phyloP scores from a whole-genome alignment of 805 yeast genomes.

The Kuraishia ogatae region DNA sequence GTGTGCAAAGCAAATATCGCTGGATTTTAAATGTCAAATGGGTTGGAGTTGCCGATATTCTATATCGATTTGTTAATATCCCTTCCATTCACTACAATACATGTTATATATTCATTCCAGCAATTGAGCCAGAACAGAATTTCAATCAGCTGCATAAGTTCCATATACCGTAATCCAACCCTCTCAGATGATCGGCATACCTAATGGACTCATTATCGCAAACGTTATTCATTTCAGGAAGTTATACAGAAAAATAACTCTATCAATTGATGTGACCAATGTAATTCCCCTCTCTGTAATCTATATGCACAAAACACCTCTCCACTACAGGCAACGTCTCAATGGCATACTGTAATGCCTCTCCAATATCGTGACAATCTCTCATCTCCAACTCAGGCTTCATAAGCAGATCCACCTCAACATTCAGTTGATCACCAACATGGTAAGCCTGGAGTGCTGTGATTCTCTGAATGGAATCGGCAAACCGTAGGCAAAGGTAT shows the following conservation, averaged over 20 bases:
- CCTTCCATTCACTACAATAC: too few relatives aligned
- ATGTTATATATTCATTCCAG: too few relatives aligned
- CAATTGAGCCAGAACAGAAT: too few relatives aligned
- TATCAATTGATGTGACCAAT: conserved; percentile 24
- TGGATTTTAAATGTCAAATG: too few relatives aligned
- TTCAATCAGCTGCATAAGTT: too few relatives aligned
- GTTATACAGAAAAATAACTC: too few relatives aligned
- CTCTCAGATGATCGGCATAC: too few relatives aligned
- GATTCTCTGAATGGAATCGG: conserved; percentile 54
- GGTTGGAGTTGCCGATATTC: too few relatives aligned
- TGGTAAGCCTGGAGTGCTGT: conserved; percentile 67
- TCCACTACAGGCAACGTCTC: conserved; percentile 74
- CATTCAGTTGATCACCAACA: conserved; percentile 68
- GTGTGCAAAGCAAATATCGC: too few relatives aligned
- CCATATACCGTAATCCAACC: too few relatives aligned
- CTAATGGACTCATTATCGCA: neutral
- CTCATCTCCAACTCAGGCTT: conserved; percentile 41
- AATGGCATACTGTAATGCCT: conserved; percentile 70
- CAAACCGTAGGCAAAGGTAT: conserved; percentile 60
- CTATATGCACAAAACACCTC: conserved; percentile 76
- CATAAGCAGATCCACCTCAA: conserved; percentile 66
- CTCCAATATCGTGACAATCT: conserved; percentile 76
- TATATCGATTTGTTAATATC: too few relatives aligned
- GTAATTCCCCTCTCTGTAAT: conserved; percentile 36
- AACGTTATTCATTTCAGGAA: neutral